These are phyloP conservation scores for Hanseniaspora nectarophila DNA, from an alignment of 805 yeast species.

Conservation along the genomic window DNA sequence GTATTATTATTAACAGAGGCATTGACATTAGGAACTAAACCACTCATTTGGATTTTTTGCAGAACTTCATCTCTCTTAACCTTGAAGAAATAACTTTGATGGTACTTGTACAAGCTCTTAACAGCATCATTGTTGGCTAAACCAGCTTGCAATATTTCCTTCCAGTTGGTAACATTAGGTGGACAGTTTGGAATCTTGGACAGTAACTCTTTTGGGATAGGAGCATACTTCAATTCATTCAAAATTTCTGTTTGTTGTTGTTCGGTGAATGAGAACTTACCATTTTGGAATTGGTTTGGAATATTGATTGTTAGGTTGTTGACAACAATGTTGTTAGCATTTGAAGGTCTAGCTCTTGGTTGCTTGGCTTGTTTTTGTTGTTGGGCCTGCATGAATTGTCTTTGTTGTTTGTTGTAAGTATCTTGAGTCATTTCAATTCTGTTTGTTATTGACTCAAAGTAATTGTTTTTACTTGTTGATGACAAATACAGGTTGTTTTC, in stretches of 20 bases:
- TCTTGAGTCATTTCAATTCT: slow-evolving; percentile 32
- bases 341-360: slow-evolving; percentile 18
- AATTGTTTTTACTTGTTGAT: slow-evolving; percentile 46
- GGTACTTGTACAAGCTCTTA: slow-evolving; percentile 56
- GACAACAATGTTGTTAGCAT: slow-evolving; percentile 4
- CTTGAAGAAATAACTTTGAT: slow-evolving; percentile 27
- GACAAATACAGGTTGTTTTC: slow-evolving; percentile 54
- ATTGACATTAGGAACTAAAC: slow-evolving; percentile 24
- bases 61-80: slow-evolving; percentile 4
- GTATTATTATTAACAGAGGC: slow-evolving; percentile 9
- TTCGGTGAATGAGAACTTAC: slow-evolving; percentile 23
- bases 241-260: slow-evolving; percentile 30
- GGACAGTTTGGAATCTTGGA: slow-evolving; percentile 66
- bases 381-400: slow-evolving; percentile 18
- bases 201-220: slow-evolving; percentile 59
- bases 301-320: slow-evolving; percentile 21
- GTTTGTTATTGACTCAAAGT: slow-evolving; percentile 39
- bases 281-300: slow-evolving; percentile 23
- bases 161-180: slow-evolving; percentile 69
- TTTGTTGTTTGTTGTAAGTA: slow-evolving; percentile 23
- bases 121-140: slow-evolving; percentile 48
- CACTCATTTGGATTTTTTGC: slow-evolving; percentile 20
- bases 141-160: slow-evolving; percentile 53
- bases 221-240: slow-evolving; percentile 45
- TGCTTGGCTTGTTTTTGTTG: slow-evolving; percentile 24